Evolutionary conservation across 495 filamentous ascomycete species (phyloP), one percentile per base, ranked within the genome.

Genomic region (Staphylotrichum longicolle): DNA sequence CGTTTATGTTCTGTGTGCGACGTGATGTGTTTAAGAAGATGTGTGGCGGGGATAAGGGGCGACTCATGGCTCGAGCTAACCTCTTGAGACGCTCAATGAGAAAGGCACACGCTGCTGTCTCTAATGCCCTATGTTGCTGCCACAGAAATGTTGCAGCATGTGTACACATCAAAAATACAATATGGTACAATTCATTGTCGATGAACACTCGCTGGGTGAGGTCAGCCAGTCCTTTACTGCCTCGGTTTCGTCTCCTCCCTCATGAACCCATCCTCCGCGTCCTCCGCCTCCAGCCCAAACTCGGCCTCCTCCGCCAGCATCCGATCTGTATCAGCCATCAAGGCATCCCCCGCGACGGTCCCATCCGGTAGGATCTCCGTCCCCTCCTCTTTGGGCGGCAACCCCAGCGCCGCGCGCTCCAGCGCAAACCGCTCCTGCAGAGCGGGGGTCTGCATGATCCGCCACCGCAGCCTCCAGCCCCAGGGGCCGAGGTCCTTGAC

Each of bases 401-500:
- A 27, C 0, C 77, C 76, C 11, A 80, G 57, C 0, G 63, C 68
- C 10, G 35, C 73, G 58, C 88, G 77, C 78, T 91, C 75, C 47
- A 67, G 61, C 48, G 73, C 73, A 63, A 91, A 87, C 63, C 82
- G 73, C 64, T 79, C 79, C 66, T 81, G 82, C 35, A 93, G 80
- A 44, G 70, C 72, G 3, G 80, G 77, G 3, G 84, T 88, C 77
- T 91, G 88, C 87, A 96, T 88, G 54, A 97, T 76, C 64, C 85
- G 78, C 89, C 91, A 96, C 67, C 94, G 77, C 64, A 98, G 77
- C 55, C 84, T 77, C 94, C 94, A 98, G 11, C 94, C 94, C 62
- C 84, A 87, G 55, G 91, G 82, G 4, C 94, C 94, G 58, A 98
- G 77, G 66, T 95, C 90, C 78, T 85, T 90, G 48, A 98, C 78